Evolutionary conservation across 2,329 filamentous ascomycete genomes (phyloP).

Genomic region (Colletotrichum sp.): DNA sequence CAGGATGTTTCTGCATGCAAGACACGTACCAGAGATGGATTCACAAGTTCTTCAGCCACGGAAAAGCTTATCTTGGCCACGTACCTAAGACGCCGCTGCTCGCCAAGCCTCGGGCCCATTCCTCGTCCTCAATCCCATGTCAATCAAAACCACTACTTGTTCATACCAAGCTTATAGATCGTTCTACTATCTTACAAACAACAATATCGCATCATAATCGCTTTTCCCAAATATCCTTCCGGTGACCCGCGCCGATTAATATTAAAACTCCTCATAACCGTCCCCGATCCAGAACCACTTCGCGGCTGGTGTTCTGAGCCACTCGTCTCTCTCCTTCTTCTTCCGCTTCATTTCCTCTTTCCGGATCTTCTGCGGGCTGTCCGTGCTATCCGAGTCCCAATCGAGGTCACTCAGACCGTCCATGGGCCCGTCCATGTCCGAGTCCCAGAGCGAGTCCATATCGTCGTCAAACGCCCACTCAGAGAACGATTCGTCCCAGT

Average conservation of each 20-base stretch:
- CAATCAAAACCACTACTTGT: too few species aligned
- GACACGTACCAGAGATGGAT: too few species aligned
- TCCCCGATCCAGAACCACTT: not conserved
- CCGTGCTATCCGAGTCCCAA: not conserved
- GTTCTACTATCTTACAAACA: not conserved
- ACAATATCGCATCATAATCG: not conserved
- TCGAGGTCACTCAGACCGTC: not conserved
- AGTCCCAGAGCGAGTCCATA: not conserved
- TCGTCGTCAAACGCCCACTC: not conserved
- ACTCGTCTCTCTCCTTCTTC: not conserved
- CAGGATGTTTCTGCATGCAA: rapidly evolving
- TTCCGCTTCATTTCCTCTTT: not conserved
- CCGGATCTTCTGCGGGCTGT: not conserved
- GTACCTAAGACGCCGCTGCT: too few species aligned
- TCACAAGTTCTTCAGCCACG: too few species aligned
- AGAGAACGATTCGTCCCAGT: not conserved
- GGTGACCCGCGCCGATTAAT: not conserved
- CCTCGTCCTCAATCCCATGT: too few species aligned
- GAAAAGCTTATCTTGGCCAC: too few species aligned
- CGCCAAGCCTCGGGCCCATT: too few species aligned
- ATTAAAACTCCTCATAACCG: not conserved
- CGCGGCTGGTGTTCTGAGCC: not conserved
- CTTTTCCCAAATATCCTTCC: not conserved
- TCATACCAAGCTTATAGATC: not conserved
- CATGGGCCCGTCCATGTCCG: not conserved